Evolutionary conservation across 768 basidiomycete species (phyloP).

Genomic region (Phaeotremella skinneri): DNA sequence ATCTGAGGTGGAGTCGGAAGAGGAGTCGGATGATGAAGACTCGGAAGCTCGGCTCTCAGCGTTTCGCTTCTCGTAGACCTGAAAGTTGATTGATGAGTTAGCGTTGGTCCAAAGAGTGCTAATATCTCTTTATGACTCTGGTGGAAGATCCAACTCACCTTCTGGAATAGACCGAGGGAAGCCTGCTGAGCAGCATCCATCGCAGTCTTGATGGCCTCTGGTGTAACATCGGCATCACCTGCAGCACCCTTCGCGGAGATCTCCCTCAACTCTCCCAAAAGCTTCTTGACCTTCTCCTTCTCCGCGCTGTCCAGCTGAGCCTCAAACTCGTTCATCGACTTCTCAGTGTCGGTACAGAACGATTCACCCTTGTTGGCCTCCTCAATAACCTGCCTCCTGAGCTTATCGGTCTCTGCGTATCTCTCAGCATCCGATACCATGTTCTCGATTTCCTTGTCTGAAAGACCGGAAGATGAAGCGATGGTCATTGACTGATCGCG

Average conservation of each 20-base stretch:
- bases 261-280: conserved; percentile 82
- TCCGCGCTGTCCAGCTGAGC: conserved; percentile 88
- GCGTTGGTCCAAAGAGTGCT: no score
- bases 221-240: conserved; percentile 73
- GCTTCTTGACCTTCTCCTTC: conserved; percentile 88
- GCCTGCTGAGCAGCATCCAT: conserved; percentile 91
- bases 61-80: conserved; percentile 85
- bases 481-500: conserved; percentile 63
- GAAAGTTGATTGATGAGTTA: conserved; percentile 2
- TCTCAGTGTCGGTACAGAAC: conserved; percentile 90
- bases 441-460: conserved; percentile 92
- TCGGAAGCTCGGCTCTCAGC: conserved; percentile 60
- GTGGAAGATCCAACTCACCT: conserved; percentile 55
- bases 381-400: conserved; percentile 82
- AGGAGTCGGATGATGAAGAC: conserved; percentile 20
- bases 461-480: conserved; percentile 93
- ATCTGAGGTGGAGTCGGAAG: conserved; percentile 14
- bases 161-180: conserved; percentile 94
- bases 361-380: conserved; percentile 96
- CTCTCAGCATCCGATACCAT: conserved; percentile 95
- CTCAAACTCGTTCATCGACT: conserved; percentile 97
- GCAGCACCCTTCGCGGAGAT: conserved; percentile 84
- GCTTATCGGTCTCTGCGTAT: conserved; percentile 89
- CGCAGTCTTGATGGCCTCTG: conserved; percentile 87
- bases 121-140: conserved; percentile 10